Evolutionary conservation across 176 grass and related monocot species (phyloP).

Genomic region (Luzula sylvatica): DNA sequence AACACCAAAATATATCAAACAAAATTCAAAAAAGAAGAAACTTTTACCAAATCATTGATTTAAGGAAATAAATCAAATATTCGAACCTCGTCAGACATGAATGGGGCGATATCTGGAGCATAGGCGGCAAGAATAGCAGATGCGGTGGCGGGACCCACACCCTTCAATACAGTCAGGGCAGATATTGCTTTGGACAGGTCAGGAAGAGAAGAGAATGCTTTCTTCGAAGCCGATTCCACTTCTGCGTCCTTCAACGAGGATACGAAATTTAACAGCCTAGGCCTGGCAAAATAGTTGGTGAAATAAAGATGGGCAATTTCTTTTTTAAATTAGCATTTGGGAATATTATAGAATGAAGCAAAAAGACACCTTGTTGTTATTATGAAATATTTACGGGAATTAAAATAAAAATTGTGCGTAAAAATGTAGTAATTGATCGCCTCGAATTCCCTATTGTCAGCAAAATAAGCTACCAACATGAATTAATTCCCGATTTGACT

Average conservation of each 20-base stretch:
- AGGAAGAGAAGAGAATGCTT: slow-evolving; percentile 58
- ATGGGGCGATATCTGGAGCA: slow-evolving; percentile 51
- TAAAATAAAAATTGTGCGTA: too few relatives aligned
- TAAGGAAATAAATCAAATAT: slow-evolving; percentile 4
- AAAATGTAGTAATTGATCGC: too few relatives aligned
- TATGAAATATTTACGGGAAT: too few relatives aligned
- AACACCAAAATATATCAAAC: slow-evolving; percentile 5
- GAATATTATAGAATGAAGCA: too few relatives aligned
- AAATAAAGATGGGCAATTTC: too few relatives aligned
- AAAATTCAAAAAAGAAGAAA: slow-evolving; percentile 12
- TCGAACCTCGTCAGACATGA: slow-evolving; percentile 91
- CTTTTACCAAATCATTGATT: not conserved
- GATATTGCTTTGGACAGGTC: slow-evolving; percentile 52
- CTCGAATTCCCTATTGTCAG: too few relatives aligned
- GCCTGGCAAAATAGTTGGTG: slow-evolving; percentile 26
- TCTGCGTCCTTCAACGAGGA: slow-evolving; percentile 42
- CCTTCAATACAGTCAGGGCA: slow-evolving; percentile 68
- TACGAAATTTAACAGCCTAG: slow-evolving; percentile 74
- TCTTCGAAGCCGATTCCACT: slow-evolving; percentile 56
- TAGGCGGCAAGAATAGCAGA: slow-evolving; percentile 71
- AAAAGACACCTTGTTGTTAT: too few relatives aligned
- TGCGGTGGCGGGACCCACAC: slow-evolving; percentile 65
- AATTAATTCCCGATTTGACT: too few relatives aligned
- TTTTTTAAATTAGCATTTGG: too few relatives aligned
- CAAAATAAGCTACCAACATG: too few relatives aligned